Conservation (phyloP, 441 rosid species). For the Monsonia emarginata region DNA sequence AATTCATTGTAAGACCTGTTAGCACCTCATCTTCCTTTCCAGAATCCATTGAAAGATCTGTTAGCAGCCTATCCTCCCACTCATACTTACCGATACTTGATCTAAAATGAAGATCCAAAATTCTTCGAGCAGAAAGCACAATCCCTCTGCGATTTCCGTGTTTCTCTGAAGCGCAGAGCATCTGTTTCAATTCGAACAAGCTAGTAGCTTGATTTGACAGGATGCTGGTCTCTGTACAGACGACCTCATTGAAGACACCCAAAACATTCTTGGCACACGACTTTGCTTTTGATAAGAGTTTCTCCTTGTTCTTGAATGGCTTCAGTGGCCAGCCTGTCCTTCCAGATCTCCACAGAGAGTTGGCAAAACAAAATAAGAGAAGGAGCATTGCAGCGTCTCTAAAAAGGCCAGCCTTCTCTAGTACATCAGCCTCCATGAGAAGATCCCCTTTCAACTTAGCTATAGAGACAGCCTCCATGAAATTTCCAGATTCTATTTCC, state of each 20-base stretch:
- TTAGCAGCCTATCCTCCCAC: slow-evolving; percentile 27
- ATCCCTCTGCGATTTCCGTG: slow-evolving; percentile 29
- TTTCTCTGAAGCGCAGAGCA: slow-evolving; percentile 22
- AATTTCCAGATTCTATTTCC: slow-evolving; percentile 38
- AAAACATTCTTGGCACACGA: slow-evolving; percentile 24
- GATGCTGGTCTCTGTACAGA: slow-evolving; percentile 26
- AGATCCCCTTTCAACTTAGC: slow-evolving; percentile 30
- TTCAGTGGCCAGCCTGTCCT: slow-evolving; percentile 46
- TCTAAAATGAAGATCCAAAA: slow-evolving; percentile 37
- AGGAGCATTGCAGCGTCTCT: slow-evolving; percentile 28
- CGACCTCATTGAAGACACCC: slow-evolving; percentile 17
- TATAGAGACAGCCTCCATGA: slow-evolving; percentile 34
- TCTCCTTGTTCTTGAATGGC: slow-evolving; percentile 26
- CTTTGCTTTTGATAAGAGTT: slow-evolving; percentile 31
- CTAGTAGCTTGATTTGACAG: slow-evolving; percentile 18
- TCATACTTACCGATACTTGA: slow-evolving; percentile 17
- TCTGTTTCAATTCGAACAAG: slow-evolving; percentile 21
- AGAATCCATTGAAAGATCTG: slow-evolving; percentile 16
- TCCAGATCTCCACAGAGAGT: slow-evolving; percentile 39
- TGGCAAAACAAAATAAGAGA: slow-evolving; percentile 29
- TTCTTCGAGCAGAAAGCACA: slow-evolving; percentile 27
- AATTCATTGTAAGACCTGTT: slow-evolving; percentile 16
- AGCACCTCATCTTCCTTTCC: slow-evolving; percentile 26
- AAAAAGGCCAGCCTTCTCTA: slow-evolving; percentile 25
- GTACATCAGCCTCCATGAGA: slow-evolving; percentile 28